Conservation (phyloP, 2,329 filamentous ascomycete genomes). For the Arthrobotrys iridis region DNA sequence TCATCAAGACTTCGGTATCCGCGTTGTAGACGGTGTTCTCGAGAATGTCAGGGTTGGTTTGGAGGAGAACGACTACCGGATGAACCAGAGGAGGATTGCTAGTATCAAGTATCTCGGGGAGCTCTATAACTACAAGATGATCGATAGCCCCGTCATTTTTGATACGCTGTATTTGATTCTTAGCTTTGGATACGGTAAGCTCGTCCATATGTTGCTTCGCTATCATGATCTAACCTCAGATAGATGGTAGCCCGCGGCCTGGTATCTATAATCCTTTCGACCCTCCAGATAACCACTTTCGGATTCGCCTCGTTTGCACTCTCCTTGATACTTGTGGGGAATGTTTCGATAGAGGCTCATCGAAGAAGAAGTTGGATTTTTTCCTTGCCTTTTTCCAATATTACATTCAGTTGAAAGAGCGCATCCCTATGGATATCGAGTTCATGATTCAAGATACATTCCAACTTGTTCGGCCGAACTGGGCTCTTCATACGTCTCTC, state of each 20-base stretch:
- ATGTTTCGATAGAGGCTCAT: constrained; percentile 91
- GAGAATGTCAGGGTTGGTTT: constrained; percentile 88
- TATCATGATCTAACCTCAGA: constrained; percentile 50
- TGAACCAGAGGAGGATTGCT: constrained; percentile 91
- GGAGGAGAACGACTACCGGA: constrained; percentile 96
- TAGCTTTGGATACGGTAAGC: constrained; percentile 83
- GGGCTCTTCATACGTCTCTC: constrained; percentile 82
- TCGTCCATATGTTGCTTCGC: neutral
- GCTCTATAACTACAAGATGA: constrained; percentile 96
- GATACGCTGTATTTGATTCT: constrained; percentile 94
- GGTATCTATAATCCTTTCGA: constrained; percentile 82
- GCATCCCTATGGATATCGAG: constrained; percentile 94
- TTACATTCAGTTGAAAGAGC: constrained; percentile 89
- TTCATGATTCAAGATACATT: constrained; percentile 96
- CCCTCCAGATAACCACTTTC: constrained; percentile 92
- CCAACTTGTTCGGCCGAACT: constrained; percentile 84
- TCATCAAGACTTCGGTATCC: constrained; percentile 88
- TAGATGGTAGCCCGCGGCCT: constrained; percentile 79
- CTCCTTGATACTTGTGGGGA: constrained; percentile 94
- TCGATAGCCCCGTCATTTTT: constrained; percentile 94
- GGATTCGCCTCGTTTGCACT: constrained; percentile 87
- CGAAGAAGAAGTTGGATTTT: constrained; percentile 97
- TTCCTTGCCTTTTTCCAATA: constrained; percentile 98
- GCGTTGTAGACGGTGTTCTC: constrained; percentile 89
- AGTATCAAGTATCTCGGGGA: constrained; percentile 97